A percentile compares a stretch with the other conserved stretches of the same genome.
phyloP scores from a whole-genome alignment of 139 green algal species.

The Ostreobium quekettii region DNA sequence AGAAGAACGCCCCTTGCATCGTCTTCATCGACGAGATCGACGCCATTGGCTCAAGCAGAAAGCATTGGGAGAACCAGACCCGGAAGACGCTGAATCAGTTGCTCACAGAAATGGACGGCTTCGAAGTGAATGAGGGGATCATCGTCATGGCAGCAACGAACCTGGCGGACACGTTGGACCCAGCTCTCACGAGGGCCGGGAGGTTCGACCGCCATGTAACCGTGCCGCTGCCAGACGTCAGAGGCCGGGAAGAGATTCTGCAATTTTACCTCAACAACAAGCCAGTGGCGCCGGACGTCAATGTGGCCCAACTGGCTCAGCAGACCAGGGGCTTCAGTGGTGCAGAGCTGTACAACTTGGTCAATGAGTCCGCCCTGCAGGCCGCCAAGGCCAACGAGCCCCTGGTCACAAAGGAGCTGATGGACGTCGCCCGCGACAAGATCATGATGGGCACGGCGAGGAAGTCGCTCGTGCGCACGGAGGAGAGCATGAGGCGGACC shows the following conservation, averaged over 20 bases:
- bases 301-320: constrained; percentile 68
- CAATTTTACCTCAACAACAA: constrained; percentile 78
- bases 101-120: constrained; percentile 91
- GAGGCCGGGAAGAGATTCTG: constrained; percentile 80
- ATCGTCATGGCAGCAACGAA: constrained; percentile 97
- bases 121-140: constrained; percentile 69
- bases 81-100: constrained; percentile 98
- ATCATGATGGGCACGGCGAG: constrained; percentile 60
- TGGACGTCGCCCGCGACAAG: constrained; percentile 83
- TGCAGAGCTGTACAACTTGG: constrained; percentile 20
- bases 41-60: constrained; percentile 83
- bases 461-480: constrained; percentile 47
- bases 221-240: constrained; percentile 86
- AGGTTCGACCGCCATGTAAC: constrained; percentile 62
- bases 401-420: constrained; percentile 27
- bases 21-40: constrained; percentile 99
- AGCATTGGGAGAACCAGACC: constrained; percentile 72
- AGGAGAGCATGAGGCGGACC: constrained; percentile 58
- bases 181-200: constrained; percentile 42
- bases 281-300: constrained; percentile 57
- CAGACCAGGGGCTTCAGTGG: constrained; percentile 65
- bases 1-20: constrained; percentile 93
- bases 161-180: constrained; percentile 77
- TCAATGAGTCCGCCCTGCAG: constrained; percentile 61
- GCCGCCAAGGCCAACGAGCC: constrained; percentile 46